These are phyloP conservation scores for Pythium aphanidermatum DNA, from an alignment of 352 stramenopile species.

Conservation along the genomic window DNA sequence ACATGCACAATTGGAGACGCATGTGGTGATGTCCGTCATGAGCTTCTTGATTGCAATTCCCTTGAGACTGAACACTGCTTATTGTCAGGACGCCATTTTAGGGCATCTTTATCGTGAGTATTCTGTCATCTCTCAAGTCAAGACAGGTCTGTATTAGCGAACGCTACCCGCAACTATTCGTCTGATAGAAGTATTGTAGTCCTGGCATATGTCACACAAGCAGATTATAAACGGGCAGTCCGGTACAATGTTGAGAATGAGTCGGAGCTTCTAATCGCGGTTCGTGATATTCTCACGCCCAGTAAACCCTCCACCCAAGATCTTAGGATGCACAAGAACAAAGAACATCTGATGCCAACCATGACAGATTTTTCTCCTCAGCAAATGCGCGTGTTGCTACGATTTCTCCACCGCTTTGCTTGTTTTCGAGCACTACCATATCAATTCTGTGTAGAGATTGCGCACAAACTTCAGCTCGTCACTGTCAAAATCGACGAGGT, in stretches of 20 bases:
- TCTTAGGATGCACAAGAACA: conserved; percentile 1
- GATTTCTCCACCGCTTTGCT: conserved; percentile 32
- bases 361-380: conserved; percentile 4
- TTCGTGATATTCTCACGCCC: conserved; percentile 18
- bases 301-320: conserved; percentile 14
- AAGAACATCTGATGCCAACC: background rate
- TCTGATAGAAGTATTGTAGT: conserved; percentile 21
- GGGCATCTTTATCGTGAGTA: conserved; percentile 27
- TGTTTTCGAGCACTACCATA: conserved; percentile 33
- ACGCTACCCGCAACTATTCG: too few species aligned
- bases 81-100: conserved; percentile 26
- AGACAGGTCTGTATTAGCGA: conserved; percentile 35
- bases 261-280: conserved; percentile 13
- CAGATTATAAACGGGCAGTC: conserved; percentile 28
- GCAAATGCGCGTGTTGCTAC: conserved; percentile 18
- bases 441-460: conserved; percentile 22
- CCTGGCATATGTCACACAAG: conserved; percentile 28
- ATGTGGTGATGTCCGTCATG: conserved; percentile 33
- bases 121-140: conserved; percentile 33
- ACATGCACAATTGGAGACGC: conserved; percentile 29
- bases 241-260: conserved; percentile 33
- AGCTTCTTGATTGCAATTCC: background rate
- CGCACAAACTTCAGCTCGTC: conserved; percentile 24
- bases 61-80: background rate
- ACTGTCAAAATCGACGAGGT: conserved; percentile 26